These are phyloP conservation scores for Beauveria varroae DNA, from an alignment of 2,329 filamentous ascomycete genomes.

Conservation along the genomic window DNA sequence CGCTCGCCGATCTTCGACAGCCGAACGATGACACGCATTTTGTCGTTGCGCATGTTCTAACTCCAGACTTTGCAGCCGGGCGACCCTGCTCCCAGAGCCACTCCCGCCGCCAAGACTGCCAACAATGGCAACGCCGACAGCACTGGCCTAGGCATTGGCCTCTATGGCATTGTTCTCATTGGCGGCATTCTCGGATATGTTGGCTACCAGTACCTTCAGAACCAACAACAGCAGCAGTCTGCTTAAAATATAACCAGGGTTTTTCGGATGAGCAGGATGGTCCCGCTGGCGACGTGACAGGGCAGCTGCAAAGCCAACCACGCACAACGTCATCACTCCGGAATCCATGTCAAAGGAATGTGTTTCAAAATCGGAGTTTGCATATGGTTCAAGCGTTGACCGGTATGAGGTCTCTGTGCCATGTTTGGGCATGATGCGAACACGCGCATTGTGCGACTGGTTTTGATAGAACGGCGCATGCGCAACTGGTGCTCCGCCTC, in stretches of 20 bases:
- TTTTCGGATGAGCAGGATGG: neutral
- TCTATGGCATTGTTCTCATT: slow-evolving; percentile 74
- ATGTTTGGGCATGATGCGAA: neutral
- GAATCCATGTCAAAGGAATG: neutral
- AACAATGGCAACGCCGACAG: slow-evolving; percentile 41
- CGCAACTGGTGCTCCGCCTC: slow-evolving; percentile 11
- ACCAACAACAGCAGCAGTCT: slow-evolving; percentile 35
- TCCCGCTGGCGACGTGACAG: neutral
- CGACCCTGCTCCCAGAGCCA: slow-evolving; percentile 66
- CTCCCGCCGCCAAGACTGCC: slow-evolving; percentile 40
- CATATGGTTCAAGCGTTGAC: slow-evolving; percentile 9
- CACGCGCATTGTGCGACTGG: slow-evolving; percentile 1
- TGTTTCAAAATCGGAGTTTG: slow-evolving; percentile 3
- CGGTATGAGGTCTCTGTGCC: neutral
- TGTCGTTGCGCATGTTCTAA: neutral
- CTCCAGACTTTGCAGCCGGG: slow-evolving; percentile 49
- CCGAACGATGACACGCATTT: neutral
- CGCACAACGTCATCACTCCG: neutral
- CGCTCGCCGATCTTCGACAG: neutral
- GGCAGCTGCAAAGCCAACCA: neutral
- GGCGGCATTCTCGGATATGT: slow-evolving; percentile 71
- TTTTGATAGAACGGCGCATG: slow-evolving; percentile 9
- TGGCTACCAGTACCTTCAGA: slow-evolving; percentile 78
- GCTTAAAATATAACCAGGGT: neutral
- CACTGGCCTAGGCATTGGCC: slow-evolving; percentile 62